Base-by-base conservation (phyloP, 108 stramenopile species). In the Aureococcus anophagefferens region DNA sequence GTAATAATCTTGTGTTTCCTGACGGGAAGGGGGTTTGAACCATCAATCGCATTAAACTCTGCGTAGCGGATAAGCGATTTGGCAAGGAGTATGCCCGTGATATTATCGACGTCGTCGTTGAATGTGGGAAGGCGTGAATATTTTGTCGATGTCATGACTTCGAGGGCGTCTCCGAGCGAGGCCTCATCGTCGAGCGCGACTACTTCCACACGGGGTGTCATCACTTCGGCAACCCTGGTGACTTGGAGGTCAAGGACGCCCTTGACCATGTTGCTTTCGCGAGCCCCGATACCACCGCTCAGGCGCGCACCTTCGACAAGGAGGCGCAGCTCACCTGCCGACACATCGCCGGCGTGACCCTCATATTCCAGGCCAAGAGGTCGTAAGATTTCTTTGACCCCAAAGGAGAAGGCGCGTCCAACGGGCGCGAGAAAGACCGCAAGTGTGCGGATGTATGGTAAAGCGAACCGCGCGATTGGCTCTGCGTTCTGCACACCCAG, bases 81-180 rank as follows among this genome's bases (percentile, higher is more conserved):
- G 73, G 93, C 93, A 67, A 97, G 73, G 0, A 94, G 90, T 34
- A 97, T 93, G 0, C 96, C 96, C 21, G 93, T 91, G 75, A 97
- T 90, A 71, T 94, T 93, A 74, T 97, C 96, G 70, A 97, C 94
- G 79, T 96, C 96, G 5, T 94, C 94, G 72, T 90, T 88, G 80
- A 91, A 97, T 14, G 95, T 94, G 0, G 94, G 96, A 67, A 96
- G 92, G 64, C 96, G 91, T 75, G 88, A 89, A 74, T 92, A 93
- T 35, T 90, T 92, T 74, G 83, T 84, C 74, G 90, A 88, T 16
- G 88, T 68, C 30, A 93, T 86, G 37, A 90, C 83, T 32, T 85
- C 90, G 69, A 94, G 76, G 5, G 96, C 92, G 68, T 87, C 86
- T 33, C 88, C 91, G 35, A 96, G 91, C 29, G 83, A 81, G 84